Evolutionary conservation across 345 rosid genomes (phyloP).

Genomic region (Isatis tinctoria): DNA sequence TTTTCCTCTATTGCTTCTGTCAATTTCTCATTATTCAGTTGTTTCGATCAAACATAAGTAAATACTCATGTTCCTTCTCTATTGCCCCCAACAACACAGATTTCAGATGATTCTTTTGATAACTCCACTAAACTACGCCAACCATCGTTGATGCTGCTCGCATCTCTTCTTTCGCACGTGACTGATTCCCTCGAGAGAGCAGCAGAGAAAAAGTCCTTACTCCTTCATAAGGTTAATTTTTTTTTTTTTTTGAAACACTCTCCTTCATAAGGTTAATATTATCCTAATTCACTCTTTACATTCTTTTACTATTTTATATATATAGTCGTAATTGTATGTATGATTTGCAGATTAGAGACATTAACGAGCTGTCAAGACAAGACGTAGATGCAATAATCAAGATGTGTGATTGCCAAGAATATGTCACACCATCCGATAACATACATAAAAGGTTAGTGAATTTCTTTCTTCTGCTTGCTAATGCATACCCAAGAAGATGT

Average conservation of each 20-base stretch:
- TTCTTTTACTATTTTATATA: background rate
- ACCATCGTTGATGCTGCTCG: slow-evolving; percentile 61
- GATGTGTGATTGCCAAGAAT: slow-evolving; percentile 56
- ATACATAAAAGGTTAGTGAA: slow-evolving; percentile 68
- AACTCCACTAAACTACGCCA: slow-evolving; percentile 50
- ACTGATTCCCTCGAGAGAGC: slow-evolving; percentile 75
- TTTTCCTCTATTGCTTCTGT: background rate
- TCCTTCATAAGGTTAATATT: slow-evolving; percentile 64
- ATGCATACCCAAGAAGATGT: background rate
- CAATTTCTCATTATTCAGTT: background rate
- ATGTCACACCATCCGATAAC: slow-evolving; percentile 62
- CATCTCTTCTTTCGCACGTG: slow-evolving; percentile 62
- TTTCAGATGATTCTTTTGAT: slow-evolving; percentile 46
- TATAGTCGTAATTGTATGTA: background rate
- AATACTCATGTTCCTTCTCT: slow-evolving; percentile 15
- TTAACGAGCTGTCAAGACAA: slow-evolving; percentile 93
- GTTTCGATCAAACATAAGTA: background rate
- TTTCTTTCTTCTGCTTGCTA: background rate
- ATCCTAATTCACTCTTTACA: background rate
- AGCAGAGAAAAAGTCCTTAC: slow-evolving; percentile 77
- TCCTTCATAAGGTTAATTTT: slow-evolving; percentile 73
- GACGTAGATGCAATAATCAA: slow-evolving; percentile 87
- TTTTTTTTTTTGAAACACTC: too few relatives aligned
- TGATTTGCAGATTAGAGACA: slow-evolving; percentile 65
- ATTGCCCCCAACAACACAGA: slow-evolving; percentile 35